A percentile compares a stretch with the other conserved stretches of the same genome.
phyloP scores from a whole-genome alignment of 306 rosid genomes.

The Lotus japonicus region DNA sequence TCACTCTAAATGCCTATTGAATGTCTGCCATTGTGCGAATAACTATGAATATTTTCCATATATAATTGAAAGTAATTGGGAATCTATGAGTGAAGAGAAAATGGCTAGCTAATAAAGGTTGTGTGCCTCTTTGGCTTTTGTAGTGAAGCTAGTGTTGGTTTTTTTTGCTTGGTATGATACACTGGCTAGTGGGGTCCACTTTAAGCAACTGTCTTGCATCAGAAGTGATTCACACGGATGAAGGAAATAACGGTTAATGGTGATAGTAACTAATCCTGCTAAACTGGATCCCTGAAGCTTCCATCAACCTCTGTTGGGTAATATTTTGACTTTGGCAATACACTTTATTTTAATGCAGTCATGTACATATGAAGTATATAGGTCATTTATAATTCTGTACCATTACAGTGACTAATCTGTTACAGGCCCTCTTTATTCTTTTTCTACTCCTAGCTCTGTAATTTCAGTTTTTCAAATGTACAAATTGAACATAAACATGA shows the following conservation, averaged over 20 bases:
- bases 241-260: constrained; percentile 25
- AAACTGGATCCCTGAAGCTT: constrained; percentile 16
- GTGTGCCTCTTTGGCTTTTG: constrained; percentile 31
- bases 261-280: constrained; percentile 2
- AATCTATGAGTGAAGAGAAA: constrained; percentile 30
- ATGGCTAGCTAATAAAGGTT: constrained; percentile 23
- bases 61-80: constrained; percentile 31
- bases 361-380: background rate
- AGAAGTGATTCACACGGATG: constrained; percentile 38
- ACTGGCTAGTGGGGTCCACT: constrained; percentile 23
- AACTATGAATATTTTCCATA: no score
- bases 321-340: constrained; percentile 13
- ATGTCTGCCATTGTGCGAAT: no score
- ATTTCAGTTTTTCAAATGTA: background rate
- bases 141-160: constrained; percentile 28
- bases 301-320: constrained; percentile 15
- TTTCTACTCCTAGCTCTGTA: background rate
- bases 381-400: constrained; percentile 23
- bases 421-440: background rate
- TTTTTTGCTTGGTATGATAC: constrained; percentile 4
- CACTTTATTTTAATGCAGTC: background rate
- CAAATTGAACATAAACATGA: no score
- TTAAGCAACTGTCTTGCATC: constrained; percentile 36
- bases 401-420: constrained; percentile 3
- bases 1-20: no score